Conservation (phyloP, 345 rosid genomes). For the Ceriops decandra region DNA sequence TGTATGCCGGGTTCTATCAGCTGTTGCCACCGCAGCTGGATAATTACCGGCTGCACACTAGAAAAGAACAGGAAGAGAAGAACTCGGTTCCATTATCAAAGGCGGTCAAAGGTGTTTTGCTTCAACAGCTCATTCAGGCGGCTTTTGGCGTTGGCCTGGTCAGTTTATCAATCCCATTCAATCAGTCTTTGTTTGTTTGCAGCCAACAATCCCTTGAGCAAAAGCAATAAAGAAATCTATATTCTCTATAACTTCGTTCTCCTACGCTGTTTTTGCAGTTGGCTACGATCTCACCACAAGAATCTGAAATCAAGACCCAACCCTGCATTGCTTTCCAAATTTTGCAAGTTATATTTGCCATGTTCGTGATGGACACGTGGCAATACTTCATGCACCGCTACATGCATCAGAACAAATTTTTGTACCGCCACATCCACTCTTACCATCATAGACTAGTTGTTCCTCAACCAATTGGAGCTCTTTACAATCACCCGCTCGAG, state of each 20-base stretch:
- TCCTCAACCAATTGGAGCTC: slow-evolving; percentile 60
- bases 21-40: slow-evolving; percentile 50
- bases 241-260: no score
- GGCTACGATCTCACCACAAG: no score
- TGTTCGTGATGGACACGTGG: slow-evolving; percentile 61
- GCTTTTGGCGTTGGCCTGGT: slow-evolving; percentile 53
- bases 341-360: slow-evolving; percentile 42
- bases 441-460: slow-evolving; percentile 65
- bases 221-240: no score
- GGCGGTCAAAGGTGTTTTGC: slow-evolving; percentile 55
- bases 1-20: slow-evolving; percentile 65
- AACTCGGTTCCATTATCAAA: slow-evolving; percentile 43
- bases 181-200: neutral
- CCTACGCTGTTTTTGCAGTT: no score
- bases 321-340: neutral
- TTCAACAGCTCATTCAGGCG: slow-evolving; percentile 66
- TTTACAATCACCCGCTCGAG: slow-evolving; percentile 59
- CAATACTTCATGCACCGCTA: slow-evolving; percentile 60
- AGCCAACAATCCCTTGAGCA: neutral
- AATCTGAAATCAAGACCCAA: no score
- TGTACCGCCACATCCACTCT: slow-evolving; percentile 56
- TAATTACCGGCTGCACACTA: slow-evolving; percentile 50
- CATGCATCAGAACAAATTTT: slow-evolving; percentile 63
- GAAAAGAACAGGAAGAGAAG: slow-evolving; percentile 58
- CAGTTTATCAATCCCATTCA: slow-evolving; percentile 12